Base-by-base conservation (phyloP, 352 stramenopile genomes). In the Phytophthora aleatoria region DNA sequence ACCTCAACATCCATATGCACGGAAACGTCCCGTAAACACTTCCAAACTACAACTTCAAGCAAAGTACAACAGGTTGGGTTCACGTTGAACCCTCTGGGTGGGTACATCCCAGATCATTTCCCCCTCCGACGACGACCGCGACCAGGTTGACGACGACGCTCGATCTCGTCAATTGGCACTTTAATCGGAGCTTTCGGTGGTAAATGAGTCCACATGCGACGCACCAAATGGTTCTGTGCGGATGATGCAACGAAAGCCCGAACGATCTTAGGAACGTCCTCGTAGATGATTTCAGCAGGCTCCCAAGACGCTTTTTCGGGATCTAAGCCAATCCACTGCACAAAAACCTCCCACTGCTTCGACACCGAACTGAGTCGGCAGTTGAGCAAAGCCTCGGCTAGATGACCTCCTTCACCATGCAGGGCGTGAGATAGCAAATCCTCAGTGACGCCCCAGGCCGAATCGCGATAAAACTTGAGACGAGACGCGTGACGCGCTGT, bases 251-350 rank as follows among this genome's bases (percentile, higher is more conserved):
- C 47, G 16, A 42, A 53, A 42, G 30, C 13, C 11, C 30, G 65
- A 80, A 72, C 64, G 90, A 77, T 39, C 28, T 51, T 16, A 3
- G 41, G 52, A 35, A 44, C 43, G 48, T 51, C 41, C 36, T 50
- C 41, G n/a, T 43, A 33, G 7, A 44, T 51, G 1, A 51, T 41
- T 3, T 11, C 13, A 6, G 41, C 52, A 12, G 52, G 52, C 33
- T 59, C 39, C 52, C 41, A 60, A 15, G 41, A 60, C 3, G 52
- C 27, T 51, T 36, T 28, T 5, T n/a, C 15, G 3, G 39, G 28
- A 16, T 60, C 52, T 5, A 60, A 27, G 28, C 41, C 41, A 13
- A 51, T 39, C 52, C 41, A 51, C 13, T 60, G 39, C 13, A 60
- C 52, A 9, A n/a, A 42, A 15, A 43, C 28, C 30, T 43, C 48